A percentile compares a stretch with the other conserved stretches of the same genome.
phyloP scores from a whole-genome alignment of 352 stramenopile species.

The Phytopythium vexans region DNA sequence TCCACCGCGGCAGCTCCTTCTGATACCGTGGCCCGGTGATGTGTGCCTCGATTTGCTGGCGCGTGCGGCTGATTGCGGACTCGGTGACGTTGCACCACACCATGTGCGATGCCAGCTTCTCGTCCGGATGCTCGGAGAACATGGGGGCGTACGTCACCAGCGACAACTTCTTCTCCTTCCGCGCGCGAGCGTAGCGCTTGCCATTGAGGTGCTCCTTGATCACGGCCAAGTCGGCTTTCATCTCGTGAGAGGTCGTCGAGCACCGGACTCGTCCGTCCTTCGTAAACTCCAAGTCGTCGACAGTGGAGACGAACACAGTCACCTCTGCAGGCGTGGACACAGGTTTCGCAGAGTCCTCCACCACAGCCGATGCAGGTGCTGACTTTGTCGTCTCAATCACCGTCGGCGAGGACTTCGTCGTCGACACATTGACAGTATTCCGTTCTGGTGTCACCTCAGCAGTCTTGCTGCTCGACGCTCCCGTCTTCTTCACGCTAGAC shows the following conservation, averaged over 20 bases:
- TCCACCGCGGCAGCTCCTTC: constrained; percentile 52
- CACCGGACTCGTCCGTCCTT: constrained; percentile 51
- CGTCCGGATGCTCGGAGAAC: constrained; percentile 59
- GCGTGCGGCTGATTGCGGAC: constrained; percentile 43
- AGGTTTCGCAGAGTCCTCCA: not conserved
- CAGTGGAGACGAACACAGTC: constrained; percentile 36
- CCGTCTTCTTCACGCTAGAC: too few species aligned
- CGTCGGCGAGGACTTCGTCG: too few species aligned
- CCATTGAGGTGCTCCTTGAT: constrained; percentile 50
- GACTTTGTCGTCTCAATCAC: not conserved
- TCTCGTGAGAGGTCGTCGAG: constrained; percentile 60
- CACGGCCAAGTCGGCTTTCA: constrained; percentile 51
- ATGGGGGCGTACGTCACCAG: constrained; percentile 60
- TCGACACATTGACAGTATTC: too few species aligned
- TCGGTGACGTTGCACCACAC: constrained; percentile 66
- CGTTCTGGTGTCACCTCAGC: too few species aligned
- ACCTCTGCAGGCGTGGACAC: constrained; percentile 19
- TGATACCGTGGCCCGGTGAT: constrained; percentile 48
- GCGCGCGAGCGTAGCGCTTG: constrained; percentile 56
- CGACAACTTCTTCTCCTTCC: constrained; percentile 31
- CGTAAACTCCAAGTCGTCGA: constrained; percentile 38
- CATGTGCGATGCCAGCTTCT: constrained; percentile 43
- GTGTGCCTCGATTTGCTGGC: constrained; percentile 50
- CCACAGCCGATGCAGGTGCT: constrained; percentile 1
- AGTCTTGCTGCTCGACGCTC: too few species aligned